These are phyloP conservation scores for Gamsiella multidivaricata DNA, from an alignment of 192 early-diverging fungal genomes.

Conservation along the genomic window DNA sequence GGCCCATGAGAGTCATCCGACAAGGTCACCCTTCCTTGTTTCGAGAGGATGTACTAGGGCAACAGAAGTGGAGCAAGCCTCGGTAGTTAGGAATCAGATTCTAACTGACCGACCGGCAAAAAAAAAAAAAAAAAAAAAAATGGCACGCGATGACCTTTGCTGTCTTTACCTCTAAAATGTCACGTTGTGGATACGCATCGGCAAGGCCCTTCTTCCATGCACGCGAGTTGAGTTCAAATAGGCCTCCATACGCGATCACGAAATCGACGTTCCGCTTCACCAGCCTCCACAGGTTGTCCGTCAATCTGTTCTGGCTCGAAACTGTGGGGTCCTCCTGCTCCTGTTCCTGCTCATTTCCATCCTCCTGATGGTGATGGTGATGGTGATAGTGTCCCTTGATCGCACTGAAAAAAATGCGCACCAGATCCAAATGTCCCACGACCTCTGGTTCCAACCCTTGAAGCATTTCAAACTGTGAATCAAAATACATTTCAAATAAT, in stretches of 20 bases:
- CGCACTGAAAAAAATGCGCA: conserved; percentile 80
- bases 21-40: conserved; percentile 82
- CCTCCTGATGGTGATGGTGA: not conserved
- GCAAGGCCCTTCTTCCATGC: conserved; percentile 91
- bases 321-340: not conserved
- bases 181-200: conserved; percentile 89
- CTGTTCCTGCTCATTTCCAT: not conserved
- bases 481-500: conserved; percentile 88
- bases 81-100: too few species aligned
- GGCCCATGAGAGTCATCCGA: conserved; percentile 97
- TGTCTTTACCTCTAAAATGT: conserved; percentile 76
- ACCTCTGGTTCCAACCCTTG: conserved; percentile 78
- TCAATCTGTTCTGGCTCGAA: conserved; percentile 25
- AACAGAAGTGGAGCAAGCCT: not conserved
- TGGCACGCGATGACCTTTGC: not conserved
- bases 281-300: conserved; percentile 54
- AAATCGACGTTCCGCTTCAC: conserved; percentile 86
- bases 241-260: conserved; percentile 81
- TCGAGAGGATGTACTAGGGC: conserved; percentile 65
- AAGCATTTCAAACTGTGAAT: conserved; percentile 86
- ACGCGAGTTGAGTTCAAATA: conserved; percentile 95
- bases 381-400: conserved; percentile 15
- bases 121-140: not conserved
- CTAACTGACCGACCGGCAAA: too few species aligned
- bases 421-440: conserved; percentile 96